These are phyloP conservation scores for Eucalyptus paniculata DNA, from an alignment of 345 rosid species.

Conservation along the genomic window DNA sequence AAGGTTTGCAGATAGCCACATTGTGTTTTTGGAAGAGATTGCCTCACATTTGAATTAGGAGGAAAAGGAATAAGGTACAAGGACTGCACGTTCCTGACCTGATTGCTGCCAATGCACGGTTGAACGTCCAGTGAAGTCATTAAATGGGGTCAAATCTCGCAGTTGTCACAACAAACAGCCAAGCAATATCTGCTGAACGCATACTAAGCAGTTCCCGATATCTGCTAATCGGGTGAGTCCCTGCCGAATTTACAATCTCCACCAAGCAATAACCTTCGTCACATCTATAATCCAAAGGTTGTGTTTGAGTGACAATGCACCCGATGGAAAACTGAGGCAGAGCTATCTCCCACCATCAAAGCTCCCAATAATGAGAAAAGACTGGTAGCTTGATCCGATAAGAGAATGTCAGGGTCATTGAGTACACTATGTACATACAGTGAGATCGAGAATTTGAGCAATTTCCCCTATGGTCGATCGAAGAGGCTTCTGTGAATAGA, in stretches of 20 bases:
- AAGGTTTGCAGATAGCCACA: neutral
- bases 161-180: neutral
- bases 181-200: neutral
- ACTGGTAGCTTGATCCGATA: neutral
- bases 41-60: neutral
- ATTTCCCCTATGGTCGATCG: neutral
- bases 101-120: neutral
- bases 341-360: neutral
- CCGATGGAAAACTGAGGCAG: neutral
- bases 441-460: neutral
- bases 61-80: neutral
- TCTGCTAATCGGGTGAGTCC: neutral
- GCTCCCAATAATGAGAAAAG: neutral
- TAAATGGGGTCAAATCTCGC: neutral
- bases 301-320: neutral
- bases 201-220: neutral
- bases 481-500: conserved; percentile 52
- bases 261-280: neutral
- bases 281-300: neutral
- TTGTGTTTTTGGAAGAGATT: neutral
- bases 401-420: neutral
- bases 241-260: neutral
- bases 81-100: neutral
- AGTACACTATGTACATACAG: neutral
- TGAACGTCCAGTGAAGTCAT: neutral